Percentiles rank a stretch among this genome's conserved stretches.
These are phyloP conservation scores for Setaria viridis DNA, from an alignment of 202 grass and related monocot species.

Conservation along the genomic window DNA sequence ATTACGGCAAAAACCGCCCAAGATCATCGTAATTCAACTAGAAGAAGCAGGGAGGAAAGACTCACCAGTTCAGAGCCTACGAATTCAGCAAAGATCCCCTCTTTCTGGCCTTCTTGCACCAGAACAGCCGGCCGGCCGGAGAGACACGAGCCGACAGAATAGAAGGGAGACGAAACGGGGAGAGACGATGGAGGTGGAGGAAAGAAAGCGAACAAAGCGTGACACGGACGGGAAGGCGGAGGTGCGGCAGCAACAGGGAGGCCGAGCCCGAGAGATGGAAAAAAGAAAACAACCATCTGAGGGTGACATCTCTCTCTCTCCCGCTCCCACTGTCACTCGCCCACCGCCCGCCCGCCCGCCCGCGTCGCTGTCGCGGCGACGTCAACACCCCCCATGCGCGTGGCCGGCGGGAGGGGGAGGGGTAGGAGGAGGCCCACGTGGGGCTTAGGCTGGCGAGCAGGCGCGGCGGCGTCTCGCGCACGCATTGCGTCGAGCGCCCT, in stretches of 20 bases:
- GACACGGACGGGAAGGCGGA: slow-evolving; percentile 44
- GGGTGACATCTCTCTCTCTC: slow-evolving; percentile 38
- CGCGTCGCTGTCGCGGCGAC: slow-evolving; percentile 54
- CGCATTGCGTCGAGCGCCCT: slow-evolving; percentile 52
- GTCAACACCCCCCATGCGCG: slow-evolving; percentile 32
- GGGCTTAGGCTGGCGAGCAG: slow-evolving; percentile 17
- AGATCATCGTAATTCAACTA: slow-evolving; percentile 8
- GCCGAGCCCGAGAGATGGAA: slow-evolving; percentile 19
- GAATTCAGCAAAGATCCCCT: slow-evolving; percentile 22
- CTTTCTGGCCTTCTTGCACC: background rate
- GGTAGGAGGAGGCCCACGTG: slow-evolving; percentile 36
- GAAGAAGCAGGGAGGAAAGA: background rate
- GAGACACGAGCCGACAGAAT: background rate
- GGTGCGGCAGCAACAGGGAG: background rate
- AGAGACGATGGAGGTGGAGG: background rate
- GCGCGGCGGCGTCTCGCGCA: slow-evolving; percentile 35
- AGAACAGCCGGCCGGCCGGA: background rate
- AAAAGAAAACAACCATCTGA: slow-evolving; percentile 1
- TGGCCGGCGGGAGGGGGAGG: background rate
- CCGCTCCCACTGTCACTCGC: slow-evolving; percentile 24
- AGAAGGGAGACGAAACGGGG: slow-evolving; percentile 20
- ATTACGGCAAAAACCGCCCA: slow-evolving; percentile 3
- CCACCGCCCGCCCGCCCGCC: slow-evolving; percentile 48
- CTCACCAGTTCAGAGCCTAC: background rate
- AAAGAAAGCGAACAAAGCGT: slow-evolving; percentile 35